Percentiles rank a stretch among this genome's conserved stretches.
Evolutionary conservation across 768 basidiomycete species (phyloP).

Genomic region (Trametes cubensis): DNA sequence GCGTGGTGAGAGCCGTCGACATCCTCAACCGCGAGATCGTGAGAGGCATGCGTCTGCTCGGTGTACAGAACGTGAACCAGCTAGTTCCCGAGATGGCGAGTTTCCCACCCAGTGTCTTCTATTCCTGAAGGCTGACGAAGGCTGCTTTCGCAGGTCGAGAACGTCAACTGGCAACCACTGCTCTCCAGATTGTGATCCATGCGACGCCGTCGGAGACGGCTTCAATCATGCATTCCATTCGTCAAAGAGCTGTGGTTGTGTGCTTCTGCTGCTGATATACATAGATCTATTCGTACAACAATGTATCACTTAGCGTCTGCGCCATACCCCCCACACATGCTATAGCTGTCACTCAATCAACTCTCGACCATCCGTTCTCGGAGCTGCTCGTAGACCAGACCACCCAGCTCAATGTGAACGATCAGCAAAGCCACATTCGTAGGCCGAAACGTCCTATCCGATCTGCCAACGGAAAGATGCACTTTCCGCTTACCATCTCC

Average conservation of each 20-base stretch:
- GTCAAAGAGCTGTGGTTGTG: background rate
- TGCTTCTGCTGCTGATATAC: background rate
- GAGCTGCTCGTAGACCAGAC: background rate
- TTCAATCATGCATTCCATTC: no score
- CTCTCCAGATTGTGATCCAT: constrained; percentile 28
- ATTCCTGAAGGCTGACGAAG: background rate
- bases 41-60: constrained; percentile 74
- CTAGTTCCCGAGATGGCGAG: constrained; percentile 76
- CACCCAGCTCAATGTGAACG: background rate
- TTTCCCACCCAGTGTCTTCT: background rate
- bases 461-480: background rate
- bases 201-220: no score
- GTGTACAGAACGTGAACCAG: constrained; percentile 64
- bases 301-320: no score
- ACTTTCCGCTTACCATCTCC: background rate
- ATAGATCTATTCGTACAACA: background rate
- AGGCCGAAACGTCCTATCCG: background rate
- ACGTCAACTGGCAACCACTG: constrained; percentile 66
- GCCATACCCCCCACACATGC: no score
- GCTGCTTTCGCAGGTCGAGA: constrained; percentile 35
- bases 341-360: background rate
- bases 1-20: constrained; percentile 64
- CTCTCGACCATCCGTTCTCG: background rate
- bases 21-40: constrained; percentile 80
- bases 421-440: constrained; percentile 5